Conservation (phyloP, 768 basidiomycete genomes). For the Leccinum rimulosum region DNA sequence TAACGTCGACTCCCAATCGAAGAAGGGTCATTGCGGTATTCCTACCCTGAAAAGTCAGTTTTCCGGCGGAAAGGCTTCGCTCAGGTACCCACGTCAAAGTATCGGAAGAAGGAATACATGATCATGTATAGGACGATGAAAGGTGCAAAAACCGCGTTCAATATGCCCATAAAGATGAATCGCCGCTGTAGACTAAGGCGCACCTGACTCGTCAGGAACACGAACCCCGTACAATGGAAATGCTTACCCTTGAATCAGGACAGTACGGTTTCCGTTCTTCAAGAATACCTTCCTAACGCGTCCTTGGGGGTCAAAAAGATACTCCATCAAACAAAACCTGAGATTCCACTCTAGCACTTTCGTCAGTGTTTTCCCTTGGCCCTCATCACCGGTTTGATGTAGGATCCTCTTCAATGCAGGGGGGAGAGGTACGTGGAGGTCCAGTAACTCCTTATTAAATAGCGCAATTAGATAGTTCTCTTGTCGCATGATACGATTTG, state of each 20-base stretch:
- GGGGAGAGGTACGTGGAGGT: constrained; percentile 83
- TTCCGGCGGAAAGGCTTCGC: neutral
- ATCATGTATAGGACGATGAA: constrained; percentile 96
- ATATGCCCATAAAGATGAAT: constrained; percentile 94
- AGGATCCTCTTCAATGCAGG: constrained; percentile 50
- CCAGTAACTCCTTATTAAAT: constrained; percentile 94
- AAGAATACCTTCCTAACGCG: constrained; percentile 89
- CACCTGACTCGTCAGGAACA: constrained; percentile 3
- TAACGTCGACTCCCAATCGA: constrained; percentile 90
- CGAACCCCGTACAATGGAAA: neutral
- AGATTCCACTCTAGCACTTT: constrained; percentile 97
- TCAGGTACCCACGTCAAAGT: constrained; percentile 79
- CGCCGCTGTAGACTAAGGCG: constrained; percentile 66
- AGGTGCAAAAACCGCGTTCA: constrained; percentile 94
- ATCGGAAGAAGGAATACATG: constrained; percentile 99
- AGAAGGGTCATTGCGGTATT: constrained; percentile 98
- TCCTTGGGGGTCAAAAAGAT: constrained; percentile 88
- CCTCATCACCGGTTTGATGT: constrained; percentile 42
- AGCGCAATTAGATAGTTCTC: constrained; percentile 98
- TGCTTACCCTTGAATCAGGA: constrained; percentile 80
- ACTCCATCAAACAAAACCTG: constrained; percentile 92
- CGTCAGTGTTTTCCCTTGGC: constrained; percentile 79
- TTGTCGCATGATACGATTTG: constrained; percentile 95
- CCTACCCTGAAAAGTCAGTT: constrained; percentile 45
- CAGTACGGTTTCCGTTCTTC: constrained; percentile 74